Evolutionary conservation across 768 basidiomycete species (phyloP), one percentile per base, ranked within the genome.

Genomic region (Russula ochroleuca): DNA sequence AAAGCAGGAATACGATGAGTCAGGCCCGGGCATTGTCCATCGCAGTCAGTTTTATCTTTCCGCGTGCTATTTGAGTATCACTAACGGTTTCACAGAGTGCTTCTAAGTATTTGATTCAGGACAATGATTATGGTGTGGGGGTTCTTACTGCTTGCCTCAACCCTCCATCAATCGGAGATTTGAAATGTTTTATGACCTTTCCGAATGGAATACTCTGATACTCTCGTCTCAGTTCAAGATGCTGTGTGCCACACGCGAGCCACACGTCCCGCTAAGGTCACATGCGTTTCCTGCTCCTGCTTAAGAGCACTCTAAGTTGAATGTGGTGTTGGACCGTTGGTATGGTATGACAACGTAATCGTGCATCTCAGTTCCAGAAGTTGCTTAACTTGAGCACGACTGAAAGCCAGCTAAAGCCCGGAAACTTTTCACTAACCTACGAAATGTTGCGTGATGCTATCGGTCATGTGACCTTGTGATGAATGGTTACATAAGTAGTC

Each of bases 101-200:
- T 51, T 51, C 40, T 43, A 45, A 37, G 43, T 10, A 23, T 48
- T 35, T 17, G 57, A 48, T 10, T 19, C 31, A 28, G 28, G 5
- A 28, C 28, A 28, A 5, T 28, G 28, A 28, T 28, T 5, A 14
- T 35, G 17, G 14, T 37, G 45, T 23, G 45, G 47, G 21, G 33
- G 11, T 52, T 54, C 21, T 25, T 31, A 51, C 38, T 15, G 25
- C n/a, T 31, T 53, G 28, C 28, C 28, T 28, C 28, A 10, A 50
- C 50, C 48, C 35, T 28, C 52, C 41, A 50, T 60, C 41, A 43
- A n/a, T 43, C 8, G 59, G 43, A 52, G 15, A 52, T 43, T 41
- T 59, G 28, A 59, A 41, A 41, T 41, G 40, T 59, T 51, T 17
- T 52, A 53, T 14, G 43, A 47, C 52, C 41, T 3, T 54, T 45